Evolutionary conservation across 2,329 filamentous ascomycete genomes (phyloP), one percentile per base, ranked within the genome.

Genomic region (Coniochaeta hoffmannii): DNA sequence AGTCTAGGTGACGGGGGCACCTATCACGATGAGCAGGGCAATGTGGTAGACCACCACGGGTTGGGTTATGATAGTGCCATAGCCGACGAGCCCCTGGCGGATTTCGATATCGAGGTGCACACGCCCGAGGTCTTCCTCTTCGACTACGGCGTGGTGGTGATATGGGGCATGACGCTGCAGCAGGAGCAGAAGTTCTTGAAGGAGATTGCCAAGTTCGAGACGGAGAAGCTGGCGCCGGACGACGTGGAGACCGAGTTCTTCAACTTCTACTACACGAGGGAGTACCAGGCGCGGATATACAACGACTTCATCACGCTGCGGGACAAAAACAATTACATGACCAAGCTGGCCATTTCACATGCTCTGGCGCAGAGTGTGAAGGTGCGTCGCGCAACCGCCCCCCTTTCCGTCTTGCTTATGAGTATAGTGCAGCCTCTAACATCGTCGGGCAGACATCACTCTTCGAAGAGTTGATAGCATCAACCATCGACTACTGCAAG

Each of bases 211-310:
- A 96, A 94, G 66, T 99, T 97, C 63, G 94, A 97, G 70, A 82
- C 85, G 38, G 93, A 96, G 68, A 96, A 96, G 70, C 80, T 97
- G 51, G 85, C 85, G 26, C 83, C 87, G 11, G 92, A 96, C 66
- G 90, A 96, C 63, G 86, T 96, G 30, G 93, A 99, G 73, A 90
- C 91, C 50, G 94, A 99, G 71, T 90, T 93, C 66, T 99, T 99
- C 79, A 99, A 99, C 70, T 99, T 97, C 71, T 99, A 99, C 76
- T 97, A 99, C 75, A 97, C 94, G 3, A 83, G 89, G 65, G 93
- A 97, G 68, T 99, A 99, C 69, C 95, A 99, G 73, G 90, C 94
- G 22, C 87, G 94, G 53, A 99, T 99, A 70, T 99, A 99, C 80
- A 99, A 99, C 72, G 94, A 99, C 72, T 99, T 99, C 65, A 99